Conservation (phyloP, 176 grass and related monocot genomes). For the Avena insularis region DNA sequence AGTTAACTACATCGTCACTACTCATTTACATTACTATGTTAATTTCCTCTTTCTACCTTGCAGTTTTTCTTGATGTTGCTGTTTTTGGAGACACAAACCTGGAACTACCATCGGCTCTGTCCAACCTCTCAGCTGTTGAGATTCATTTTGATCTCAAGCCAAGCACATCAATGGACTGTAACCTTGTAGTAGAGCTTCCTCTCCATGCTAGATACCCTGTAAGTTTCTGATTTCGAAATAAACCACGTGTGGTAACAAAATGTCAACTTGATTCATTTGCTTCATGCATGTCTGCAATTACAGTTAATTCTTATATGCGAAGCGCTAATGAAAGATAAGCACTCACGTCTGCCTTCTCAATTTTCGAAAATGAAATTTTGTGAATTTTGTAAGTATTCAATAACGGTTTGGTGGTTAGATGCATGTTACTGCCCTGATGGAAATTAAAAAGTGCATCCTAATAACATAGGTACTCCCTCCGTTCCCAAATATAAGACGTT, state of each 20-base stretch:
- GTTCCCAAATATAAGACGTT: too few relatives aligned
- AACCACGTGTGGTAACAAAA: constrained; percentile 11
- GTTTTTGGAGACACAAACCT: constrained; percentile 91
- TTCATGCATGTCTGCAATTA: too few relatives aligned
- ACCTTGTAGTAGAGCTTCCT: constrained; percentile 63
- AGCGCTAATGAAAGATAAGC: too few relatives aligned
- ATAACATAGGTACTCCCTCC: too few relatives aligned
- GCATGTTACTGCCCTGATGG: too few relatives aligned
- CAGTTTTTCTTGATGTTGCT: constrained; percentile 70
- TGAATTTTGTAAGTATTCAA: too few relatives aligned
- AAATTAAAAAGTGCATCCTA: too few relatives aligned
- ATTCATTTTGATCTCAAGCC: constrained; percentile 63
- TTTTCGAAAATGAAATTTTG: too few relatives aligned
- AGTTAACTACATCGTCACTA: not conserved
- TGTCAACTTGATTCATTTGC: not conserved
- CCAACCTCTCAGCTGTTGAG: constrained; percentile 77
- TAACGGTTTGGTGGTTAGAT: too few relatives aligned
- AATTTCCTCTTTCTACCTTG: constrained; percentile 18
- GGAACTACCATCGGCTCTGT: constrained; percentile 80
- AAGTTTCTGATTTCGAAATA: constrained; percentile 37
- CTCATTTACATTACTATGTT: not conserved
- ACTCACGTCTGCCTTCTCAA: not conserved
- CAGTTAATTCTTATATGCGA: too few relatives aligned
- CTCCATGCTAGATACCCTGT: constrained; percentile 92
- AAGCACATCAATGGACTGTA: constrained; percentile 32